Percentiles rank a stretch among this genome's conserved stretches.
These are phyloP conservation scores for Cryptosporidium parvum DNA, from an alignment of 169 alveolate species.

Conservation along the genomic window DNA sequence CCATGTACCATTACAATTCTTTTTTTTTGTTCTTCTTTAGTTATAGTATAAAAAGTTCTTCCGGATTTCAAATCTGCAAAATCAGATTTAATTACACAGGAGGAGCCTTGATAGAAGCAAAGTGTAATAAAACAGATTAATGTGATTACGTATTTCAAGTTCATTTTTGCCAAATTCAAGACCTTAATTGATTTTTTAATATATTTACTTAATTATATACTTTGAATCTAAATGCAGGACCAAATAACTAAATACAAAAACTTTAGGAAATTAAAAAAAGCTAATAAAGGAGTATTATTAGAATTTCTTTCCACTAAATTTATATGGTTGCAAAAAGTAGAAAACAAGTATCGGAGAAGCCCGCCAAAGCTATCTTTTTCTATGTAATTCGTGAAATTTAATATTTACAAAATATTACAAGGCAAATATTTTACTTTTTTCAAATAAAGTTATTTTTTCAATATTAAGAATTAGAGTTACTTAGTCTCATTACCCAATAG, in stretches of 20 bases:
- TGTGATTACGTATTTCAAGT: not conserved
- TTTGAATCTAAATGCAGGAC: not conserved
- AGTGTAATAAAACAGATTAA: not conserved
- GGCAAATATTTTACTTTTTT: too few relatives aligned
- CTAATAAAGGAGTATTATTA: not conserved
- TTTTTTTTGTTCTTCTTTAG: not conserved
- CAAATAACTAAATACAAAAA: not conserved
- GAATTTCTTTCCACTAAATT: too few relatives aligned
- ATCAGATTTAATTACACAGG: not conserved
- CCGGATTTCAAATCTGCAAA: slow-evolving; percentile 22
- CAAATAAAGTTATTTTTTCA: too few relatives aligned
- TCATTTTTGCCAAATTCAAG: not conserved
- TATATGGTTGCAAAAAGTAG: not conserved
- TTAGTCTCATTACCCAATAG: too few relatives aligned
- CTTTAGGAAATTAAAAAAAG: not conserved
- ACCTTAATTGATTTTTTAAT: not conserved
- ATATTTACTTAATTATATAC: too few relatives aligned
- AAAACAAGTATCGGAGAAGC: not conserved
- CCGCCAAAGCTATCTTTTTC: not conserved
- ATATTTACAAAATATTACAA: too few relatives aligned
- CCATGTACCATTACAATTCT: slow-evolving; percentile 42
- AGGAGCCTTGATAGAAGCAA: not conserved
- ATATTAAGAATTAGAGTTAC: too few relatives aligned
- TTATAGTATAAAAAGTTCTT: slow-evolving; percentile 3
- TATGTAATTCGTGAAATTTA: too few relatives aligned